Conservation (phyloP, 306 rosid species). For the Quercus ilex region DNA sequence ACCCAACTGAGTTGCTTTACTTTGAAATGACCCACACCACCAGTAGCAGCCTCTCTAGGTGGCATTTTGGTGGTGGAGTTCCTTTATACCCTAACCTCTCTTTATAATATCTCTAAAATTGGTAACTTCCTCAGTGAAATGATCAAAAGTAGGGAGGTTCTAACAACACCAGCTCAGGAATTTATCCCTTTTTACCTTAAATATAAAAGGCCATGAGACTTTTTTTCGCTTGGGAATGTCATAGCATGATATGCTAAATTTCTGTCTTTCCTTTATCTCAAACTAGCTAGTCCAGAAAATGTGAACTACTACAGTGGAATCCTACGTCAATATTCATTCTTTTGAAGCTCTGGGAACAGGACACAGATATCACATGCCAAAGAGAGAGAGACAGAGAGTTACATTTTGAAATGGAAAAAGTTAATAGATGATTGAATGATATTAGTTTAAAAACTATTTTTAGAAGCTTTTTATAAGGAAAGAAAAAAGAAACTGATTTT, state of each 20-base stretch:
- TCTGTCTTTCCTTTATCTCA: neutral
- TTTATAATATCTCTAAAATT: constrained; percentile 7
- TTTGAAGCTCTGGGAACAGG: neutral
- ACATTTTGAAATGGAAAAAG: too few relatives aligned
- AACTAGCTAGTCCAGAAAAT: neutral
- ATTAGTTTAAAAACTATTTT: too few relatives aligned
- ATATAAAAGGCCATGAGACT: constrained; percentile 15
- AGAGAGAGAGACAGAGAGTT: neutral
- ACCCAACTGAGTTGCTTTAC: constrained; percentile 28
- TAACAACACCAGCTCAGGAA: constrained; percentile 14
- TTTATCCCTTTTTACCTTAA: constrained; percentile 27
- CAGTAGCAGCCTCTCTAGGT: constrained; percentile 18
- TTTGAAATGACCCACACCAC: constrained; percentile 40
- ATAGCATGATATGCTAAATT: neutral
- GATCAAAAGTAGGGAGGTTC: constrained; percentile 33
- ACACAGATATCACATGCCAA: neutral
- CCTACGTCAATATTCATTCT: neutral
- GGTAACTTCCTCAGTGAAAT: constrained; percentile 13
- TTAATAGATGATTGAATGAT: too few relatives aligned
- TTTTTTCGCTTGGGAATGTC: constrained; percentile 12
- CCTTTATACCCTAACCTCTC: constrained; percentile 38
- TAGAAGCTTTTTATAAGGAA: too few relatives aligned
- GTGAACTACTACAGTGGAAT: neutral
- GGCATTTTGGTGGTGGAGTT: constrained; percentile 30
- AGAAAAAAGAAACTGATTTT: too few relatives aligned